Evolutionary conservation across 75 land plant species (phyloP).

Genomic region (Selaginella moellendorffii): DNA sequence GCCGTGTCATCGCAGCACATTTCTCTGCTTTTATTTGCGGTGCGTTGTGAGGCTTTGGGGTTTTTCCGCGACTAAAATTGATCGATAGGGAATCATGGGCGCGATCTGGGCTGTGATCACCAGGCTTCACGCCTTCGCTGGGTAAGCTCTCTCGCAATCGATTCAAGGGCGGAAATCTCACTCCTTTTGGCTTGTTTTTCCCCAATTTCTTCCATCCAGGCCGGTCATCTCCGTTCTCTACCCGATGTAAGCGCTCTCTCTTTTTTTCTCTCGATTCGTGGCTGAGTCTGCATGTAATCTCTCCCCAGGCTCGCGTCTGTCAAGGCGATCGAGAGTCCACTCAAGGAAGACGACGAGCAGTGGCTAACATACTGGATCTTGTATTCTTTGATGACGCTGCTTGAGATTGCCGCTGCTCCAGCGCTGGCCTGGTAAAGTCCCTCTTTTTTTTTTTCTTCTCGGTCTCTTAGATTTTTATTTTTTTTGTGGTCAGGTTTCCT

Average conservation of each 20-base stretch:
- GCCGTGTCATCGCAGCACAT: background rate
- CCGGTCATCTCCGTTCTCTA: background rate
- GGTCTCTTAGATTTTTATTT: background rate
- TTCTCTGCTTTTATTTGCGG: no score
- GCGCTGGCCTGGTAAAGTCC: background rate
- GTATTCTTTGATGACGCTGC: constrained; percentile 1
- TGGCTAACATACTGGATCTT: constrained; percentile 6
- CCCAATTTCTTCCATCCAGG: background rate
- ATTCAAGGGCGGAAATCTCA: background rate
- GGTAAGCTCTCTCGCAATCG: background rate
- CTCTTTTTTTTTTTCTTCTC: background rate
- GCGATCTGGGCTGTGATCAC: background rate
- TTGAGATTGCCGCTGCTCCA: background rate
- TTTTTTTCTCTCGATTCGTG: no score
- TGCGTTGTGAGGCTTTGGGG: no score
- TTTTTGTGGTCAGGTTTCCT: background rate
- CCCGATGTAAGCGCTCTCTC: background rate
- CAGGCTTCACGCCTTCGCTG: background rate
- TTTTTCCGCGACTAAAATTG: no score
- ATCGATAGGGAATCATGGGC: no score
- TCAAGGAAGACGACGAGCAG: constrained; percentile 1
- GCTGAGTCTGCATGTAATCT: no score
- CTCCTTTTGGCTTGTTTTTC: background rate
- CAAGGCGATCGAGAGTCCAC: constrained; percentile 1
- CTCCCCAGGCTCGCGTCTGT: background rate